These are phyloP conservation scores for Symbiotaphrina buchneri DNA, from an alignment of 495 filamentous ascomycete species.

Conservation along the genomic window DNA sequence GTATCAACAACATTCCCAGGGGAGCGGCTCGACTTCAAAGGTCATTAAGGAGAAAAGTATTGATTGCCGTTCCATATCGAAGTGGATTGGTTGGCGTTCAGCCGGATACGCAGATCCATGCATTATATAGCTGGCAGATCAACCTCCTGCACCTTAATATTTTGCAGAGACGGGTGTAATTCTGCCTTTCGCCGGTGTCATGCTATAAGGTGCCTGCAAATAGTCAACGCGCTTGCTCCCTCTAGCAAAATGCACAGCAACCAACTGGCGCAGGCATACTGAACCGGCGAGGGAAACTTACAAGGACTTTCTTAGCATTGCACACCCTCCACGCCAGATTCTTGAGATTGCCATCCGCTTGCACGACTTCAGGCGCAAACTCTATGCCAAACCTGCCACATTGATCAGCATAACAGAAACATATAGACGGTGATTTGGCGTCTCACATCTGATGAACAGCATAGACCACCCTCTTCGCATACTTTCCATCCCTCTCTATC, in stretches of 20 bases:
- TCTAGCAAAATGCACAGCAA: too few species aligned
- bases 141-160: too few species aligned
- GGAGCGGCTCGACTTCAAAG: too few species aligned
- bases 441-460: slow-evolving; percentile 76
- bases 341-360: slow-evolving; percentile 74
- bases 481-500: slow-evolving; percentile 73
- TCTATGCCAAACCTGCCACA: slow-evolving; percentile 64
- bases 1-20: too few species aligned
- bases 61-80: too few species aligned
- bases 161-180: not conserved
- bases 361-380: slow-evolving; percentile 79
- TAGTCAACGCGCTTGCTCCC: too few species aligned
- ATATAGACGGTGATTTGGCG: too few species aligned
- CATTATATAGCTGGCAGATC: too few species aligned
- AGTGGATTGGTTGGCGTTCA: too few species aligned
- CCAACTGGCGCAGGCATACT: too few species aligned
- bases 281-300: slow-evolving; percentile 33
- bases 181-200: not conserved
- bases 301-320: slow-evolving; percentile 84
- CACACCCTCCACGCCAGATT: slow-evolving; percentile 91
- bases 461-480: slow-evolving; percentile 71
- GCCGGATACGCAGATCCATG: too few species aligned
- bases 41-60: too few species aligned
- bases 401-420: not conserved
- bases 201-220: slow-evolving; percentile 3